Percentiles rank a stretch among this genome's conserved stretches.
Conservation (phyloP, 495 filamentous ascomycete species). For the Tuber indicum region DNA sequence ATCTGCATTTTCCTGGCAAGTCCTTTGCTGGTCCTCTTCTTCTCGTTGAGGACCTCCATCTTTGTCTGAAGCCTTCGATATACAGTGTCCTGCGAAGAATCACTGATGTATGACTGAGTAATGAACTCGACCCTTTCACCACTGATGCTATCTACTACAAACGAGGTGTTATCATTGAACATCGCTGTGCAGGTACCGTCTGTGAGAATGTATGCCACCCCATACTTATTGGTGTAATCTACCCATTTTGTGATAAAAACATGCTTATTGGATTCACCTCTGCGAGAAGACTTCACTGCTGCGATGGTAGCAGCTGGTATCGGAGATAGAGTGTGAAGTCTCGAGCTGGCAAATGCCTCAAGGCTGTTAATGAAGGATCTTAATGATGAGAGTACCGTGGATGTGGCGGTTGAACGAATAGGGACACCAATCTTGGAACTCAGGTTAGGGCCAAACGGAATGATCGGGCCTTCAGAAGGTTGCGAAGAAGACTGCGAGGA, state of each 20-base stretch:
- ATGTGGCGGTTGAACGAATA: slow-evolving; percentile 33
- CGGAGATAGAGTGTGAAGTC: slow-evolving; percentile 24
- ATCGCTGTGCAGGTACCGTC: slow-evolving; percentile 79
- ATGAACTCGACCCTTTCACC: slow-evolving; percentile 44
- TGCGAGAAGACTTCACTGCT: slow-evolving; percentile 29
- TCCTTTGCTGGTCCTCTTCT: slow-evolving; percentile 63
- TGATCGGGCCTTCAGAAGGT: slow-evolving; percentile 15
- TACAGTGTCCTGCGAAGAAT: slow-evolving; percentile 23
- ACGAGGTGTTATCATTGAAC: slow-evolving; percentile 56
- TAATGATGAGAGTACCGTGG: slow-evolving; percentile 33
- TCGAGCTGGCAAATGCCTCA: slow-evolving; percentile 27
- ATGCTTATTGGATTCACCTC: slow-evolving; percentile 32
- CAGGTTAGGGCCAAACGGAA: slow-evolving; percentile 30
- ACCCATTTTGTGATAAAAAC: slow-evolving; percentile 78
- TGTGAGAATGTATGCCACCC: slow-evolving; percentile 75
- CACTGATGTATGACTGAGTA: slow-evolving; percentile 47
- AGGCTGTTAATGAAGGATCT: slow-evolving; percentile 33
- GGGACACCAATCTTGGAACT: slow-evolving; percentile 33
- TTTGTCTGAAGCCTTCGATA: slow-evolving; percentile 60
- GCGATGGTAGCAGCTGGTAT: slow-evolving; percentile 29
- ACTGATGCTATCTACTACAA: slow-evolving; percentile 56
- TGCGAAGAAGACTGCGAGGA: not conserved
- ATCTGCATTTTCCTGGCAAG: slow-evolving; percentile 61
- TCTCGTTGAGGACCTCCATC: slow-evolving; percentile 57
- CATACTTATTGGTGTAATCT: slow-evolving; percentile 89